Evolutionary conservation across 2,329 filamentous ascomycete genomes (phyloP).

Genomic region (Sordariomycetes sp.): DNA sequence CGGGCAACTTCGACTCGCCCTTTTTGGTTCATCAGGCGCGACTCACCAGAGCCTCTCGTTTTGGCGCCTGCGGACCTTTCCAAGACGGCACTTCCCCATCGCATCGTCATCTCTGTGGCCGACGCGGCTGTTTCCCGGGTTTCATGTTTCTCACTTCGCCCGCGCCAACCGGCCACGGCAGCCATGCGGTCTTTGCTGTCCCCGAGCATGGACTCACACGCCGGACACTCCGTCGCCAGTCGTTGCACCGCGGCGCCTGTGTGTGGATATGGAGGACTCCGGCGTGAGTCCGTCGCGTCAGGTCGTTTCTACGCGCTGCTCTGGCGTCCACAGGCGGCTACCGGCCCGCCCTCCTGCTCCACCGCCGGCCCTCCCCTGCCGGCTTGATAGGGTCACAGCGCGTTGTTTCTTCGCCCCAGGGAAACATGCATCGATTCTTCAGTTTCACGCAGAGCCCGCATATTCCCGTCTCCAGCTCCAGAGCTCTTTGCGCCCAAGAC

Average conservation of each 20-base stretch:
- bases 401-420: constrained; percentile 1
- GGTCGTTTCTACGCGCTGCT: neutral
- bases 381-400: constrained; percentile 4
- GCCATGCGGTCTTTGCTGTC: neutral
- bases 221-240: neutral
- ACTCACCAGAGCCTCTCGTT: constrained; percentile 3
- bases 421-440: neutral
- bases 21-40: neutral
- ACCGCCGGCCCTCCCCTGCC: neutral
- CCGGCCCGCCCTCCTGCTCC: neutral
- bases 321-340: neutral
- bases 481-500: neutral
- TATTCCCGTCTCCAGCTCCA: neutral
- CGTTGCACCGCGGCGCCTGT: neutral
- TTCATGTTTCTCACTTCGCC: neutral
- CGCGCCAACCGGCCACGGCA: neutral
- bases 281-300: neutral
- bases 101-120: neutral
- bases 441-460: neutral
- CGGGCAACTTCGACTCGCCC: neutral
- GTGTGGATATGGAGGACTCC: neutral
- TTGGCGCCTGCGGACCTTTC: neutral
- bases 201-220: neutral
- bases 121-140: neutral
- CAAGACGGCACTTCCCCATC: constrained; percentile 4